Percentiles rank a stretch among this genome's conserved stretches.
These are phyloP conservation scores for Yamadazyma buinensis DNA, from an alignment of 1,139 yeast genomes.

Conservation along the genomic window DNA sequence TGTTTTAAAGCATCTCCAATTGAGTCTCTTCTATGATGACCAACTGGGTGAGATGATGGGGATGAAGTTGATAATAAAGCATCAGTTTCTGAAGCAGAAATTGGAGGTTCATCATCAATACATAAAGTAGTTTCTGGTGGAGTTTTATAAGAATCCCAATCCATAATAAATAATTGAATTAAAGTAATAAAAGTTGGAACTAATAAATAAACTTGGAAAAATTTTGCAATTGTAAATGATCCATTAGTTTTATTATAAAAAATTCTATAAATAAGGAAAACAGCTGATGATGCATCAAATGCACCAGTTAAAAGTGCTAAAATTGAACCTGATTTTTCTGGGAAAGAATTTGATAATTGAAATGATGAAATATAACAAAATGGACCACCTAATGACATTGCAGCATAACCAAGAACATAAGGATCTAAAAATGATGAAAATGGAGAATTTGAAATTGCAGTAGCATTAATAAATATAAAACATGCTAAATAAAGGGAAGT, in stretches of 20 bases:
- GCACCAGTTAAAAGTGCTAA: slow-evolving; percentile 46
- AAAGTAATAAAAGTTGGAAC: slow-evolving; percentile 40
- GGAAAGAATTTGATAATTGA: slow-evolving; percentile 45
- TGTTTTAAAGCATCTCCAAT: slow-evolving; percentile 46
- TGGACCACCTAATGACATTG: slow-evolving; percentile 46
- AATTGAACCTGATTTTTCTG: slow-evolving; percentile 36
- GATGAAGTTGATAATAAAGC: slow-evolving; percentile 16
- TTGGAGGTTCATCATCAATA: slow-evolving; percentile 25
- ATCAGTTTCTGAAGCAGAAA: slow-evolving; percentile 17
- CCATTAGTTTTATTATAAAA: slow-evolving; percentile 26
- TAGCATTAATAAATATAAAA: slow-evolving; percentile 34
- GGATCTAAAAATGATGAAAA: slow-evolving; percentile 28
- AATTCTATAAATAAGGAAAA: slow-evolving; percentile 36
- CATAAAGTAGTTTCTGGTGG: slow-evolving; percentile 27
- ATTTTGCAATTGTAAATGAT: slow-evolving; percentile 26
- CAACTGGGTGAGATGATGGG: too few relatives aligned
- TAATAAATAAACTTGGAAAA: slow-evolving; percentile 33
- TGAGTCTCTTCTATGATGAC: slow-evolving; percentile 32
- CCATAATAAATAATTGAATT: slow-evolving; percentile 41
- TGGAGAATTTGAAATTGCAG: slow-evolving; percentile 12
- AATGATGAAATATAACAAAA: slow-evolving; percentile 43
- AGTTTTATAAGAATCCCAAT: slow-evolving; percentile 37
- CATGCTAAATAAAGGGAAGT: slow-evolving; percentile 34
- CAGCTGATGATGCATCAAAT: slow-evolving; percentile 46
- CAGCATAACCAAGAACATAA: slow-evolving; percentile 37